A percentile compares a stretch with the other conserved stretches of the same genome.
Conservation (phyloP, 352 stramenopile species). For the Phytophthora melonis region DNA sequence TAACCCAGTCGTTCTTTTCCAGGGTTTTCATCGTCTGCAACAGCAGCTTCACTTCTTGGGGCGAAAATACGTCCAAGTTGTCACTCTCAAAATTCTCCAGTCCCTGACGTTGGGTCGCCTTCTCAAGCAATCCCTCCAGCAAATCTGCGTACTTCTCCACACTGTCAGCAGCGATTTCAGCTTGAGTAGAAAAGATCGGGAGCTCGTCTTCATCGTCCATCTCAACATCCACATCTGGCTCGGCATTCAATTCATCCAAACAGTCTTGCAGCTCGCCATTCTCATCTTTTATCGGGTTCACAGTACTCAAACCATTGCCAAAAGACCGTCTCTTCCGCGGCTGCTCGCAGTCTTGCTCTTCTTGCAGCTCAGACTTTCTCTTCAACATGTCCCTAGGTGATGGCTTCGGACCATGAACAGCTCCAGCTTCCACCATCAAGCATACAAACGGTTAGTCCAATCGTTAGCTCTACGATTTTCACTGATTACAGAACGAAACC, state of each 20-base stretch:
- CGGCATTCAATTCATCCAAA: conserved; percentile 33
- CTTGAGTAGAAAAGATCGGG: conserved; percentile 55
- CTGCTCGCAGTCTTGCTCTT: conserved; percentile 8
- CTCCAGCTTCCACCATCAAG: conserved; percentile 12
- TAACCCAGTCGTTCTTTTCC: conserved; percentile 69
- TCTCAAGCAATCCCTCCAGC: conserved; percentile 53
- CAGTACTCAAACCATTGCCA: background rate
- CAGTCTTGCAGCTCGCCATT: conserved; percentile 23
- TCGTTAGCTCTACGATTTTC: background rate
- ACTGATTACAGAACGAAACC: background rate
- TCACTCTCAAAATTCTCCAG: conserved; percentile 37
- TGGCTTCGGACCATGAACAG: conserved; percentile 2
- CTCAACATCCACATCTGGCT: conserved; percentile 15
- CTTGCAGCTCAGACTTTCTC: conserved; percentile 21
- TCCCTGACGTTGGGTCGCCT: conserved; percentile 47
- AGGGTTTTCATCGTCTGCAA: conserved; percentile 75
- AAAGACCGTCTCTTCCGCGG: conserved; percentile 23
- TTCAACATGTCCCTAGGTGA: conserved; percentile 28
- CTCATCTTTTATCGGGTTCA: conserved; percentile 21
- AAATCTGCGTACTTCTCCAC: conserved; percentile 76
- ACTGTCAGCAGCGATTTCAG: conserved; percentile 60
- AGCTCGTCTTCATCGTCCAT: conserved; percentile 32
- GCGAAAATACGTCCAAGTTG: conserved; percentile 53
- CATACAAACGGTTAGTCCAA: conserved; percentile 4
- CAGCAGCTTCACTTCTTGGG: conserved; percentile 67